Conservation (phyloP, 345 rosid species). For the Camelina sativa region DNA sequence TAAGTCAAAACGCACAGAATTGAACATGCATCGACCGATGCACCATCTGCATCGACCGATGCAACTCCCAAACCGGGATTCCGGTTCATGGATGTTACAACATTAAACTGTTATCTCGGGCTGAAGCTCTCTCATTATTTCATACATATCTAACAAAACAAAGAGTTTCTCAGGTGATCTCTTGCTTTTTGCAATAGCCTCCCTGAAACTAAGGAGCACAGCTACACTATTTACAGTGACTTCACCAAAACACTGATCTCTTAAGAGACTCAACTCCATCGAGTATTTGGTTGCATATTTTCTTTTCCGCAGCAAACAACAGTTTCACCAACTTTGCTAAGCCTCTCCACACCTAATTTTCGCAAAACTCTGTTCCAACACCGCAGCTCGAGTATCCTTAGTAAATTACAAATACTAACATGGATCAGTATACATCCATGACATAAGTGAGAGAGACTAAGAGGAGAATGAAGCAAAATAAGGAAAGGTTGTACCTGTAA, state of each 20-base stretch:
- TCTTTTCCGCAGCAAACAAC: constrained; percentile 86
- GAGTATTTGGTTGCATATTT: constrained; percentile 84
- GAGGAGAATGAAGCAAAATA: neutral
- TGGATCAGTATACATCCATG: neutral
- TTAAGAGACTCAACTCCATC: constrained; percentile 71
- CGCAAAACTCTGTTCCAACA: constrained; percentile 87
- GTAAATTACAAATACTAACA: neutral
- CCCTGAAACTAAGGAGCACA: constrained; percentile 91
- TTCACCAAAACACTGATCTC: constrained; percentile 90
- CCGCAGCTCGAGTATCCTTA: constrained; percentile 88
- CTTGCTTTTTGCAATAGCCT: constrained; percentile 96
- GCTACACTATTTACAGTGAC: constrained; percentile 78
- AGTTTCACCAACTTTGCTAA: constrained; percentile 92
- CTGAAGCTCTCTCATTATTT: constrained; percentile 94
- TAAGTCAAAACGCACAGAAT: no score
- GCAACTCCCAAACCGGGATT: no score
- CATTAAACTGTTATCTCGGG: constrained; percentile 68
- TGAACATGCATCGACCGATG: no score
- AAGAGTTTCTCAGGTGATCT: constrained; percentile 95
- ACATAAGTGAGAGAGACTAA: neutral
- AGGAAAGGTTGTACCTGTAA: constrained; percentile 60
- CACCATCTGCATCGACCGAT: no score
- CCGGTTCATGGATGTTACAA: no score
- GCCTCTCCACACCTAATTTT: constrained; percentile 93
- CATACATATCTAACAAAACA: constrained; percentile 95